Evolutionary conservation across 176 grass and related monocot genomes (phyloP), one percentile per base, ranked within the genome.

Genomic region (Hsuehochloa calcarea): DNA sequence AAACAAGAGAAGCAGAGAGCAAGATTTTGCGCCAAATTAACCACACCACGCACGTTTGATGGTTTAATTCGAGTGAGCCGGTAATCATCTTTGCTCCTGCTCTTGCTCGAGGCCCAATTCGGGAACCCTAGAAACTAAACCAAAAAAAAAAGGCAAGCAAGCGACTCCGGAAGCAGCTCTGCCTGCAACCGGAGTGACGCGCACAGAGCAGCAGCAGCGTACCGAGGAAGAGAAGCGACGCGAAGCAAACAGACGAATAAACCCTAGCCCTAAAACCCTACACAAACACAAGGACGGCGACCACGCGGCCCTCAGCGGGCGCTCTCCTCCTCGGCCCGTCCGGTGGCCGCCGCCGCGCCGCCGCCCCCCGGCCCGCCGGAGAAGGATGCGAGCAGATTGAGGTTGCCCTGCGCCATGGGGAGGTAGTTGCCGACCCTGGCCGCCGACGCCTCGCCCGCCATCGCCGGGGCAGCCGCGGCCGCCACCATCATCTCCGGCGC

Each of bases 351-450:
- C 1, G 74, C 51, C 1, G 77, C 65, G 2, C 69, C 82, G 8
- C 84, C 47, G 10, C 65, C 83, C 12, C 81, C 70, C 0, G 93
- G 91, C 19, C 89, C 88, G 1, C 83, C 82, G 15, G 95, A 98
- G 72, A 95, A 92, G 72, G 96, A 87, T 1, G 93, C 93, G 37
- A 98, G 96, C 26, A 94, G 89, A 85, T 98, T 98, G 74, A 98
- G 92, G 86, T 98, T 94, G 7, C 91, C 93, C 83, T 93, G 94
- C 40, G 87, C 89, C 23, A 95, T 85, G 47, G 96, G 93, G 26
- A 98, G 91, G 86, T 98, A 95, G 85, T 95, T 98, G 39, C 93
- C 96, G 41, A 95, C 96, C 65, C 96, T 85, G 45, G 93, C 96
- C 0, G 91, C 93, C 4, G 96, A 95, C 37, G 96, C 96, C 83